Evolutionary conservation across 176 grass and related monocot genomes (phyloP).

Genomic region (Sorghum bicolor): Sorghum_bicolor_NCBIv3 NC_012870.2:8943001-8943500

Average conservation of each 20-base stretch:
- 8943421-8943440: too few relatives aligned
- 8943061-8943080: conserved; percentile 69
- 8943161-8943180: conserved; percentile 50
- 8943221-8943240: conserved; percentile 95
- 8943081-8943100: conserved; percentile 89
- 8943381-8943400: background rate
- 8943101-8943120: conserved; percentile 59
- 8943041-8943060: conserved; percentile 52
- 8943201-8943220: conserved; percentile 90
- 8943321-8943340: conserved; percentile 11
- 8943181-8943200: conserved; percentile 79
- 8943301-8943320: background rate
- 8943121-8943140: conserved; percentile 80
- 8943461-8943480: too few relatives aligned
- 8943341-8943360: background rate
- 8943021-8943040: conserved; percentile 56
- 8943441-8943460: too few relatives aligned
- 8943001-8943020: conserved; percentile 59
- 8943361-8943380: background rate
- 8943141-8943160: conserved; percentile 96
- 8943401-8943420: too few relatives aligned
- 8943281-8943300: conserved; percentile 76
- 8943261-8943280: conserved; percentile 91
- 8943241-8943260: conserved; percentile 97
- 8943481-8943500: too few relatives aligned